Conservation (phyloP, 1,139 yeast genomes). For the Taiozyma onychis region DNA sequence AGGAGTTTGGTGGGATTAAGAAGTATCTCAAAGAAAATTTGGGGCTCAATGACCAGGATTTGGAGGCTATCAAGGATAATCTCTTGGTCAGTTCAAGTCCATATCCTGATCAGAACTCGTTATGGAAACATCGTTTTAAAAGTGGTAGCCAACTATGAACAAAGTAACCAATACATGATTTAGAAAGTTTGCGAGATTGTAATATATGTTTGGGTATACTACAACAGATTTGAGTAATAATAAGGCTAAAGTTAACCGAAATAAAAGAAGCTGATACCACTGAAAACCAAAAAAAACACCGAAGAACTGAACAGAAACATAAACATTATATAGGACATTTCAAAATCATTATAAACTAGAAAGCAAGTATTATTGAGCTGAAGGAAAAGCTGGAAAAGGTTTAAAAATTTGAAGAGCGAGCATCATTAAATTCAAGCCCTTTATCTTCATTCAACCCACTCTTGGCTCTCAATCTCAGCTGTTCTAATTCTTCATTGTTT, state of each 20-base stretch:
- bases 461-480: slow-evolving; percentile 20
- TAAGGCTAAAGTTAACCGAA: not conserved
- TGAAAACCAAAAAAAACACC: not conserved
- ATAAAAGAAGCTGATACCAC: not conserved
- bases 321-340: not conserved
- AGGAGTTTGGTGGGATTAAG: slow-evolving; percentile 51
- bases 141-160: slow-evolving; percentile 10
- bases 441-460: slow-evolving; percentile 3
- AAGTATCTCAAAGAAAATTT: slow-evolving; percentile 43
- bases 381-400: not conserved
- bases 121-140: slow-evolving; percentile 18
- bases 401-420: not conserved
- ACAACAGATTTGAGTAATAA: not conserved
- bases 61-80: slow-evolving; percentile 43
- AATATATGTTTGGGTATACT: not conserved
- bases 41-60: slow-evolving; percentile 43
- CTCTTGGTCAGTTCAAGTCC: slow-evolving; percentile 28
- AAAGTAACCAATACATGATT: not conserved
- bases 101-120: slow-evolving; percentile 13
- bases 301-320: not conserved
- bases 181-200: not conserved
- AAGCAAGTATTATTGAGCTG: no score
- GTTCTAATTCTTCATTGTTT: slow-evolving; percentile 21
- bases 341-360: not conserved
- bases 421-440: slow-evolving; percentile 2